Base-by-base conservation (phyloP, 257 asterid genomes). In the Apocynum venetum region DNA sequence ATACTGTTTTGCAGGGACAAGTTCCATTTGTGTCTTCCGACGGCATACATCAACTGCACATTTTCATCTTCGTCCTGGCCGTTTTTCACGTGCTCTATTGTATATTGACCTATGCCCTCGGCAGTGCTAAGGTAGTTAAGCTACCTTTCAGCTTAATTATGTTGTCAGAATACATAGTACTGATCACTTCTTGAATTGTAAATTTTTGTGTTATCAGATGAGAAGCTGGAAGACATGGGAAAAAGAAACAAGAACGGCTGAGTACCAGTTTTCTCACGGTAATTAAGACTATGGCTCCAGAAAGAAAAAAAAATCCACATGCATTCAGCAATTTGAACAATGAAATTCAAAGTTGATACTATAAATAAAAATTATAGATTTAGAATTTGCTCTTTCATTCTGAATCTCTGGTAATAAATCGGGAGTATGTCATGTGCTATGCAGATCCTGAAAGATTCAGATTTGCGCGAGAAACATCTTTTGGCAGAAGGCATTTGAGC, bases 361-460 rank as follows among this genome's bases (percentile, higher is more conserved):
- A 25, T 25, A 25, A 25, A 25, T 25, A 25, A 25, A 25, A 25
- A 25, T 25, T 25, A 25, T 25, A 25, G 31, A 25, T 25, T 25
- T 25, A 25, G 31, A 25, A 25, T 25, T 25, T 25, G 31, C 31
- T 25, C 31, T 25, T 25, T 25, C 31, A 25, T n/a, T 17, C 13
- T 43, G 36, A 19, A 43, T 69, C 8, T 15, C 61, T 47, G 36
- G 36, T n/a, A 56, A 46, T 25, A 8, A 13, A 17, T 13, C 49
- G 49, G 7, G 35, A 11, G 47, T 5, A 14, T 5, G 2, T 12
- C 20, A 36, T 60, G 0, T 38, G 43, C 6, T 48, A 38, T 64
- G 76, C 82, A 94, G 98, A 94, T 85, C 97, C 98, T 0, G 97
- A 94, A 76, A 89, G 98, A 80, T 94, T 92, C 78, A 89, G 98